Evolutionary conservation across 2,329 filamentous ascomycete species (phyloP), one percentile per base, ranked within the genome.

Genomic region (Boeremia lycopersici): DNA sequence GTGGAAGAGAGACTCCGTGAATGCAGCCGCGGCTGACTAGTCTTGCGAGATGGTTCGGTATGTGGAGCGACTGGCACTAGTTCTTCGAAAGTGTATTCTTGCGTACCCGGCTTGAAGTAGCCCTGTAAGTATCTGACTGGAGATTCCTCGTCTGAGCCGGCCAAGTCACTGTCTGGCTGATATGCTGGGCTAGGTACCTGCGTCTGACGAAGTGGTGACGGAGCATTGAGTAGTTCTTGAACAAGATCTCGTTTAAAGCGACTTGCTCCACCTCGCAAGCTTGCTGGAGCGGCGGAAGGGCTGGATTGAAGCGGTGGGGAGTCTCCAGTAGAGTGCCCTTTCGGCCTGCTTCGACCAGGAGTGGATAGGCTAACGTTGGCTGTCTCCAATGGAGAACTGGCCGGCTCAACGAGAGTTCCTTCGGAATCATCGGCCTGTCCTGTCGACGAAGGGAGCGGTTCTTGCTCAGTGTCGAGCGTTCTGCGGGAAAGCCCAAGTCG

Each of bases 1-100:
- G 53, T 61, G 5, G 65, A 68, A n/a, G 69, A 71, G 6, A 59
- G 57, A n/a, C 65, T 67, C 45, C 69, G 63, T 13, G 44, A 39
- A 26, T 53, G 53, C 5, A 43, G 15, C 6, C 49, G 54, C 52
- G 59, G 35, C 30, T 48, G 29, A 13, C 47, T 42, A 8, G 49
- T 58, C 23, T 52, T 51, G 19, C 44, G 62, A 30, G 60, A 59
- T 28, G 68, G 67, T 50, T 70, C 66, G 11, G 64, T 70, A 29
- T 51, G 58, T 17, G 62, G 61, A 19, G 35, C 47, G 11, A n/a
- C 10, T n/a, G 29, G 31, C 8, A 23, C n/a, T 7, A 40, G 9
- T 34, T 62, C 55, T 3, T 19, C 29, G n/a, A 60, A 60, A 10
- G 17, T 39, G 44, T 61, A 51, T n/a, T 48, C 12, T 34, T 44